Evolutionary conservation across 805 yeast genomes (phyloP).

Genomic region (Yarrowia sp.): DNA sequence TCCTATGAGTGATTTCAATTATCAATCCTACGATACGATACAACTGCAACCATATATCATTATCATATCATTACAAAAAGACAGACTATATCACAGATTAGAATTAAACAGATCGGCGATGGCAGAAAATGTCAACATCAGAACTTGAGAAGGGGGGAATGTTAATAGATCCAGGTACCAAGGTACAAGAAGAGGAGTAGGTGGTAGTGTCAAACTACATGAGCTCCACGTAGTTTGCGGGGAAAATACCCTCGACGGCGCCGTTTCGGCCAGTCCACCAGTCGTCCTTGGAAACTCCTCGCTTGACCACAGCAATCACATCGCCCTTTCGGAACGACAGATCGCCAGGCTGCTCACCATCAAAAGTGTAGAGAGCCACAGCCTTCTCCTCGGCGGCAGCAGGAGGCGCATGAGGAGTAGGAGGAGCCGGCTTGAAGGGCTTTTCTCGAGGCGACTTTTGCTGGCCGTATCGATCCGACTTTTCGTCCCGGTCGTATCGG

Average conservation of each 20-base stretch:
- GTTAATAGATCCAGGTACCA: too few species aligned
- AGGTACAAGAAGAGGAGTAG: too few species aligned
- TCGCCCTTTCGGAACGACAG: conserved; percentile 93
- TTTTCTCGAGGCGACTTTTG: background rate
- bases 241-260: conserved; percentile 87
- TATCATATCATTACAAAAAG: conserved; percentile 20
- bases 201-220: too few species aligned
- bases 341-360: conserved; percentile 93
- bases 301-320: conserved; percentile 78
- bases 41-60: too few species aligned
- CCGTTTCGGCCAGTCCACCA: conserved; percentile 98
- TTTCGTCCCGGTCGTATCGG: conserved; percentile 14
- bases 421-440: conserved; percentile 25
- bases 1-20: background rate
- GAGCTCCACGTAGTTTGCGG: conserved; percentile 92
- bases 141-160: background rate
- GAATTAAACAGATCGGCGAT: background rate
- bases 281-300: conserved; percentile 84
- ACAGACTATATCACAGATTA: conserved; percentile 1
- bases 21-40: too few species aligned
- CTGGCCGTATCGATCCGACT: conserved; percentile 20
- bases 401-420: conserved; percentile 20
- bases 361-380: conserved; percentile 81
- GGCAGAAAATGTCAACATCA: background rate
- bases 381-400: conserved; percentile 61